phyloP scores from a whole-genome alignment of 2,329 filamentous ascomycete species.

The Beauveria sp. region DNA sequence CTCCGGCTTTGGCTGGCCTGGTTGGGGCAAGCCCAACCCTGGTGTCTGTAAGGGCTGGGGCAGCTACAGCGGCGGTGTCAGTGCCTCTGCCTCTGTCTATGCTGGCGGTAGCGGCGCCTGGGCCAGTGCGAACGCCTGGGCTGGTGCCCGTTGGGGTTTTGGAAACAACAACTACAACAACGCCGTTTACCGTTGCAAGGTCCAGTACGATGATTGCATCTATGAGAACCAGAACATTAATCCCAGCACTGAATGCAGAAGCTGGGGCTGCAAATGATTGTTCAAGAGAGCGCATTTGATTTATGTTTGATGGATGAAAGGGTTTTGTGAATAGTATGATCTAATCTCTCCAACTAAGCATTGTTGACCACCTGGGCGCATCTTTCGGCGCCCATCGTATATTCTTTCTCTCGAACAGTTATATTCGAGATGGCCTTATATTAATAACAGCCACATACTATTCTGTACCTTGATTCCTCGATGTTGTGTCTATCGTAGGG shows the following conservation, averaged over 20 bases:
- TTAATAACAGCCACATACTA: not conserved
- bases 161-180: constrained; percentile 25
- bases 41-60: constrained; percentile 7
- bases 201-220: constrained; percentile 43
- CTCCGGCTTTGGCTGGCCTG: constrained; percentile 6
- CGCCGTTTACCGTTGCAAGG: constrained; percentile 35
- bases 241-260: constrained; percentile 31
- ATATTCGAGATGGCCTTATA: not conserved
- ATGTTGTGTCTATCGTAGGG: no score
- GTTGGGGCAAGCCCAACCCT: not conserved
- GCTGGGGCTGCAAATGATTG: constrained; percentile 21
- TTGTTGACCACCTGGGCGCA: not conserved
- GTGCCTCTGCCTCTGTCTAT: constrained; percentile 4
- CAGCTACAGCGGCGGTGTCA: constrained; percentile 8
- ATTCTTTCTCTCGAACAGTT: not conserved
- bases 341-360: not conserved
- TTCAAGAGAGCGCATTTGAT: not conserved
- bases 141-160: constrained; percentile 18
- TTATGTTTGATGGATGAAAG: not conserved
- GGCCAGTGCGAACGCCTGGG: constrained; percentile 7
- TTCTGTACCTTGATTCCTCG: not conserved
- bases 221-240: constrained; percentile 32
- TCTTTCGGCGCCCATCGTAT: not conserved
- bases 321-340: not conserved
- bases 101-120: constrained; percentile 4